Conservation (phyloP, 768 basidiomycete genomes). For the Leccinum imitatum region DNA sequence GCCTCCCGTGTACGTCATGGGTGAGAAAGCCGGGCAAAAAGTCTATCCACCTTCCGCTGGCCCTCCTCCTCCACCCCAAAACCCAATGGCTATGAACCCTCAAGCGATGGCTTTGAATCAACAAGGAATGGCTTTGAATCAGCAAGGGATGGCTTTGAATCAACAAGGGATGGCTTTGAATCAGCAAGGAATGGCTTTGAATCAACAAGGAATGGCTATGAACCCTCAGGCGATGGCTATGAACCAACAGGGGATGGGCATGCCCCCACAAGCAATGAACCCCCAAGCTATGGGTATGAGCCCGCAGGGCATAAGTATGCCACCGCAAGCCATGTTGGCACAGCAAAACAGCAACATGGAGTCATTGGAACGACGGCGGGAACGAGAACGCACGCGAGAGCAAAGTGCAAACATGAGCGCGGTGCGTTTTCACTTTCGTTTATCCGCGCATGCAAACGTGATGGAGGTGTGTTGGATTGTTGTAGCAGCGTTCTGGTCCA, state of each 20-base stretch:
- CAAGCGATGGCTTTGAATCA: slow-evolving; percentile 27
- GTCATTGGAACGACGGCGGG: slow-evolving; percentile 60
- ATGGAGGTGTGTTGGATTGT: not conserved
- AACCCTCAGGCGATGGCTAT: slow-evolving; percentile 25
- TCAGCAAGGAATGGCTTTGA: slow-evolving; percentile 25
- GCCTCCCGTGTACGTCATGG: slow-evolving; percentile 65
- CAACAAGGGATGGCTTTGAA: slow-evolving; percentile 25
- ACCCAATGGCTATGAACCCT: slow-evolving; percentile 27
- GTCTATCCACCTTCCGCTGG: slow-evolving; percentile 39
- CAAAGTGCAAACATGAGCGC: slow-evolving; percentile 41
- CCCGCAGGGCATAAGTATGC: slow-evolving; percentile 29
- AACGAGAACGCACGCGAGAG: slow-evolving; percentile 55
- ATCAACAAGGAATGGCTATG: slow-evolving; percentile 26
- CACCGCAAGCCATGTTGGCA: slow-evolving; percentile 61
- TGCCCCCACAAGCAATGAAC: slow-evolving; percentile 27
- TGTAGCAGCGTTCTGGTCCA: slow-evolving; percentile 33
- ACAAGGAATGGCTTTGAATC: slow-evolving; percentile 22
- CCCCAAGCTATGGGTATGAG: slow-evolving; percentile 24
- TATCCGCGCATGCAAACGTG: not conserved
- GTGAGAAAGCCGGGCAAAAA: slow-evolving; percentile 74
- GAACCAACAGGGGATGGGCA: slow-evolving; percentile 24
- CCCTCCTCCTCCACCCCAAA: slow-evolving; percentile 34
- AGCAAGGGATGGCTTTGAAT: slow-evolving; percentile 16
- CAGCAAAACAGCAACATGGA: slow-evolving; percentile 77
- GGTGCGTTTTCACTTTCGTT: slow-evolving; percentile 31